These are phyloP conservation scores for Thielaviopsis punctulata DNA, from an alignment of 2,329 filamentous ascomycete genomes.

Conservation along the genomic window DNA sequence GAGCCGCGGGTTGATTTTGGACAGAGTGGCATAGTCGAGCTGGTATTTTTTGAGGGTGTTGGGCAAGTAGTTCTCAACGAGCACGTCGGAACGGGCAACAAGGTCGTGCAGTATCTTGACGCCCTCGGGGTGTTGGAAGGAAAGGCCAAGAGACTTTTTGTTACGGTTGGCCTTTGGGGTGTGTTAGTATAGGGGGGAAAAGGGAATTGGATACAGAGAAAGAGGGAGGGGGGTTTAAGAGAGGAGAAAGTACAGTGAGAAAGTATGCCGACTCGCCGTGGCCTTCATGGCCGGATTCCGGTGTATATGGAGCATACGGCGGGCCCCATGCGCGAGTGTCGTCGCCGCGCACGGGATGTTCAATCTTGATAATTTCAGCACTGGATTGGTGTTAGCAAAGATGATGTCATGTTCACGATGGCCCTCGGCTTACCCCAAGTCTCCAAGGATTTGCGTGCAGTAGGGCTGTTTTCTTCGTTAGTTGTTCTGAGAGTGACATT, in stretches of 20 bases:
- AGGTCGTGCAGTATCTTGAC: slow-evolving; percentile 77
- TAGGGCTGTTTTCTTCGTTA: slow-evolving; percentile 50
- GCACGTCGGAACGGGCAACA: slow-evolving; percentile 68
- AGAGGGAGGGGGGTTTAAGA: background rate
- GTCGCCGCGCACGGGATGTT: slow-evolving; percentile 80
- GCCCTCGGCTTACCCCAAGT: slow-evolving; percentile 59
- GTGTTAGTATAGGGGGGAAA: background rate
- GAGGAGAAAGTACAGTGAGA: slow-evolving; percentile 44
- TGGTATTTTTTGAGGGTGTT: slow-evolving; percentile 77
- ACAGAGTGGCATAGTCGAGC: slow-evolving; percentile 72
- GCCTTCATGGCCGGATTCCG: slow-evolving; percentile 40
- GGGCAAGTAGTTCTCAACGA: slow-evolving; percentile 94
- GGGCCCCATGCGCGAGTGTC: slow-evolving; percentile 95
- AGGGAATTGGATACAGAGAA: background rate
- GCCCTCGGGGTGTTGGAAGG: slow-evolving; percentile 71
- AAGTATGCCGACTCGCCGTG: slow-evolving; percentile 94
- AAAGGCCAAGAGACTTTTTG: slow-evolving; percentile 84
- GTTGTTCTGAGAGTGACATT: too few relatives aligned
- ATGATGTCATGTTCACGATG: background rate
- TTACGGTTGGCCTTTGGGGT: slow-evolving; percentile 72
- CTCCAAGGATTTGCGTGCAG: slow-evolving; percentile 89
- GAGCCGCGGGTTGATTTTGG: slow-evolving; percentile 64
- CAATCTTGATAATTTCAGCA: slow-evolving; percentile 92
- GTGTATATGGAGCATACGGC: slow-evolving; percentile 67
- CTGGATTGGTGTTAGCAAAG: slow-evolving; percentile 25